These are phyloP conservation scores for Penicillium brasilianum DNA, from an alignment of 2,329 filamentous ascomycete genomes.

Conservation along the genomic window DNA sequence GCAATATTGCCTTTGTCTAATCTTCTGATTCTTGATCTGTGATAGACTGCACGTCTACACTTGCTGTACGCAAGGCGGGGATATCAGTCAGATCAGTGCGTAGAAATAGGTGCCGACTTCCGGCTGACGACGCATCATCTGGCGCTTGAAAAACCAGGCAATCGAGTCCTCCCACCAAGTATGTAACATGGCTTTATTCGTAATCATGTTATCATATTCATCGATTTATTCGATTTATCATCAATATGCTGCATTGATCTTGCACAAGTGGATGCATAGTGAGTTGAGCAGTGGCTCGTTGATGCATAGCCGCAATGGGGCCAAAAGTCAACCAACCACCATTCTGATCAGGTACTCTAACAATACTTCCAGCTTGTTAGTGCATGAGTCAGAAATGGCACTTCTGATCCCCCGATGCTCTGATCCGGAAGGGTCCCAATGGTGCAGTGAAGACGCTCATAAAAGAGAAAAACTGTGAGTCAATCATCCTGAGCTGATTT, in stretches of 20 bases:
- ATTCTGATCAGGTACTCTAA: neutral
- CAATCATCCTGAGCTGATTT: neutral
- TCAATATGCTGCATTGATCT: neutral
- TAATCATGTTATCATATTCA: neutral
- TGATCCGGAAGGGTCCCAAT: neutral
- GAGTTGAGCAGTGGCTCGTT: neutral
- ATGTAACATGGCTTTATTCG: neutral
- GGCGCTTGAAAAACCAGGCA: no score
- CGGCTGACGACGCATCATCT: no score
- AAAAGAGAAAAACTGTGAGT: neutral
- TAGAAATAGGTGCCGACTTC: no score
- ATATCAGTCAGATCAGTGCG: neutral
- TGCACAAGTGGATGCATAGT: neutral
- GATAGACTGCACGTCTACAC: neutral
- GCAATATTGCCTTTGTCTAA: neutral
- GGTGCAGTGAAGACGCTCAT: neutral
- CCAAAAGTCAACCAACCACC: neutral
- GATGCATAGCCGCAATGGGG: neutral
- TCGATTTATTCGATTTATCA: neutral
- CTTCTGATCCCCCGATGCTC: no score
- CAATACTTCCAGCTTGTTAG: neutral
- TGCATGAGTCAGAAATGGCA: neutral
- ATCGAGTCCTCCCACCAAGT: no score
- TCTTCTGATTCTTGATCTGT: neutral
- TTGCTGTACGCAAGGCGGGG: no score